Conservation (phyloP, 2,329 filamentous ascomycete species). For the Pseudogymnoascus sp. region DNA sequence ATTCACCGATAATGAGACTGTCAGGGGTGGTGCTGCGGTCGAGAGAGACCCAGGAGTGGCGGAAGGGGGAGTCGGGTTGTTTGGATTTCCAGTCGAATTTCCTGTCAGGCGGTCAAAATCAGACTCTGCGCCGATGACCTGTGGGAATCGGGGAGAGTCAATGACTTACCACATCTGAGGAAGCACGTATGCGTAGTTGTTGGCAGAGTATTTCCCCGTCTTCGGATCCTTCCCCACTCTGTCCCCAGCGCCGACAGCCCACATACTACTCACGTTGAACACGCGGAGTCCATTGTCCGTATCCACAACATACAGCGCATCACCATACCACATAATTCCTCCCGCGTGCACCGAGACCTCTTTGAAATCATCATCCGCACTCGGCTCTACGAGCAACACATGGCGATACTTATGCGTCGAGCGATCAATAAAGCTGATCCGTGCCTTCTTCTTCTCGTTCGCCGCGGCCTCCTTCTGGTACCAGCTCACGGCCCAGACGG, state of each 20-base stretch:
- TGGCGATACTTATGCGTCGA: constrained; percentile 30
- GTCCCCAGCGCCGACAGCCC: constrained; percentile 31
- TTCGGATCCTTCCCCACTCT: constrained; percentile 28
- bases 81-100: constrained; percentile 3
- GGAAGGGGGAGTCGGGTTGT: constrained; percentile 27
- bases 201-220: constrained; percentile 29
- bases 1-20: constrained; percentile 33
- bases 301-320: constrained; percentile 33
- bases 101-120: background rate
- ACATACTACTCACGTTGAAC: constrained; percentile 35
- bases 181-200: constrained; percentile 32
- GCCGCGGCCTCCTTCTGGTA: constrained; percentile 25
- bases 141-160: background rate
- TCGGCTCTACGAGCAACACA: constrained; percentile 33
- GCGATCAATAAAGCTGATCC: constrained; percentile 32
- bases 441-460: constrained; percentile 22
- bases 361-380: constrained; percentile 30
- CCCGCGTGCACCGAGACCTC: constrained; percentile 33
- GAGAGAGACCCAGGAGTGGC: constrained; percentile 33
- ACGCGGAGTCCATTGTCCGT: constrained; percentile 32
- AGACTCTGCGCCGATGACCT: background rate
- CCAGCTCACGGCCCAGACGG: constrained; percentile 34
- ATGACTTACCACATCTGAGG: constrained; percentile 31
- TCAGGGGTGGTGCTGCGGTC: constrained; percentile 31
- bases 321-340: constrained; percentile 34